Evolutionary conservation across 148 eudicot species (phyloP).

Genomic region (Fagopyrum homotropicum): DNA sequence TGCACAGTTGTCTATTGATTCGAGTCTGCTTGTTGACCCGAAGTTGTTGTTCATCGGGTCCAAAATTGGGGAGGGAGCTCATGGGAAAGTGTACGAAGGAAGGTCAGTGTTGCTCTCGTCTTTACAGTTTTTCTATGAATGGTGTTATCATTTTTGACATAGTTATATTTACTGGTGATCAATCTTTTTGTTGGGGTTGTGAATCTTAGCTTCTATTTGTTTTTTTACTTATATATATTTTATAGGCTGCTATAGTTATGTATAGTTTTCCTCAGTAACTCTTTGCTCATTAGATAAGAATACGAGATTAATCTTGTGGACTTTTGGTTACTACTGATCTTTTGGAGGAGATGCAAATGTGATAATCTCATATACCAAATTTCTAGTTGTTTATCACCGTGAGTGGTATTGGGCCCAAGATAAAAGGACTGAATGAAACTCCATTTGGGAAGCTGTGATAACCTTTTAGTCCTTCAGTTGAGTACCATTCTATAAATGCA

Average conservation of each 20-base stretch:
- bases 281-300: background rate
- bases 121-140: background rate
- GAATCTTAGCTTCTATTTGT: background rate
- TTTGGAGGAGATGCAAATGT: background rate
- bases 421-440: constrained; percentile 2
- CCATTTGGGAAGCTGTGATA: constrained; percentile 3
- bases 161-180: background rate
- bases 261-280: background rate
- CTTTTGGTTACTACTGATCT: background rate
- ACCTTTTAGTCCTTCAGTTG: background rate
- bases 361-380: background rate
- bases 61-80: constrained; percentile 86
- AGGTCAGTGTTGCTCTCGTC: constrained; percentile 30
- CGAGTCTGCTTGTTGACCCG: constrained; percentile 67
- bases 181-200: background rate
- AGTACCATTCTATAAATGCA: constrained; percentile 2
- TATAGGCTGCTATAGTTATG: background rate
- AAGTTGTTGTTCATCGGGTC: constrained; percentile 64
- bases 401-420: constrained; percentile 1
- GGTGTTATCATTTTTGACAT: background rate
- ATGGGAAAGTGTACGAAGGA: constrained; percentile 82
- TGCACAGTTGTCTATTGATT: constrained; percentile 50
- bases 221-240: background rate
- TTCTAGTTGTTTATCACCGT: background rate
- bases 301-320: background rate